Base-by-base conservation (phyloP, 2,329 filamentous ascomycete species). In the Venturia oleaginea region DNA sequence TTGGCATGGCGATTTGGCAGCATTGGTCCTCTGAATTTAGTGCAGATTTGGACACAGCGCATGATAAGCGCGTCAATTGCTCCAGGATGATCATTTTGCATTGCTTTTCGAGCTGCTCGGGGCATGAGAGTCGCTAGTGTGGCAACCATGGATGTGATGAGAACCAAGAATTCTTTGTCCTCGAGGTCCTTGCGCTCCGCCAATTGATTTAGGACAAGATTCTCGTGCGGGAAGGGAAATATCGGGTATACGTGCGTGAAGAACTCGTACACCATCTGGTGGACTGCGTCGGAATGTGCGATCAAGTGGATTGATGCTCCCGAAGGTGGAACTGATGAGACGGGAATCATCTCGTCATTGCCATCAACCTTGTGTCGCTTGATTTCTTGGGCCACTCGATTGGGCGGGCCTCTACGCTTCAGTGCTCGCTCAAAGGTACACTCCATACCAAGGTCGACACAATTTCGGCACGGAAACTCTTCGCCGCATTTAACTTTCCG, bases 161-260 rank as follows among this genome's bases (percentile, higher is more conserved):
- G 75, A 2, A 87, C 86, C 1, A 92, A 77, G 68, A 92, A 92
- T 19, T 84, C 81, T 11, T 84, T 83, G 68, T 85, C 86, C 7
- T 80, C 83, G 62, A 85, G 80, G 71, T 91, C 88, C 70, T 89
- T 84, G 40, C 89, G 81, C 64, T 82, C 81, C 8, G 81, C 80
- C 73, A 91, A 89, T 1, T 85, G 85, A 67, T 85, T 82, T 27
- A 88, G 83, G 72, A 92, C 92, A 4, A 87, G 89, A 0, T 88
- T 88, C 71, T 92, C 88, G 73, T 92, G 89, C 0, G 89, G 89
- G 65, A 92, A 92, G 0, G 89, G 89, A 65, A 84, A 84, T 10
- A 92, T 80, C 1, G 89, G 89, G 69, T 92, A 88, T 63, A 92
- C 87, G 72, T 91, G 91, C 22, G 87, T 91, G 76, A 92, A 92